Percentiles rank a stretch among this genome's conserved stretches.
These are phyloP conservation scores for Trametes sanguinea DNA, from an alignment of 768 basidiomycete genomes.

Conservation along the genomic window DNA sequence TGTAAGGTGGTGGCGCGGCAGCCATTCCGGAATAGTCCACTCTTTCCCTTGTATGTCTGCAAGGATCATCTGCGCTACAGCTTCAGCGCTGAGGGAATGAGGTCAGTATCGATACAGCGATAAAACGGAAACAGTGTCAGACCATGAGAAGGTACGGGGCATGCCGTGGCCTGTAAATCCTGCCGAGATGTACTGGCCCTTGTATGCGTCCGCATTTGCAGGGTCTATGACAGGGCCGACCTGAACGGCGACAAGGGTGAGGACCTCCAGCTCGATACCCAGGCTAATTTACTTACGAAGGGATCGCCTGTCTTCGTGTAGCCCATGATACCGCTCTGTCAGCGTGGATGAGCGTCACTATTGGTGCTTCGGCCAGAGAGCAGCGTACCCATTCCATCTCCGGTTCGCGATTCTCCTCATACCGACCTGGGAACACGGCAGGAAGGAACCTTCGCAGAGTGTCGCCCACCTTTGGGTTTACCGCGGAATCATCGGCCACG, in stretches of 20 bases:
- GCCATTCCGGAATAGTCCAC: constrained; percentile 62
- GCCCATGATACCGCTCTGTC: constrained; percentile 85
- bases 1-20: constrained; percentile 48
- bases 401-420: constrained; percentile 48
- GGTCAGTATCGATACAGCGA: not conserved
- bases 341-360: not conserved
- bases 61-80: constrained; percentile 57
- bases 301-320: constrained; percentile 64
- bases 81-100: constrained; percentile 56
- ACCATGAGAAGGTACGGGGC: constrained; percentile 77
- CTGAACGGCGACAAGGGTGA: constrained; percentile 35
- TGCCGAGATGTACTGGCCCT: constrained; percentile 71
- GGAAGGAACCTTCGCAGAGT: constrained; percentile 63
- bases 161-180: constrained; percentile 82
- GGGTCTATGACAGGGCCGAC: constrained; percentile 59
- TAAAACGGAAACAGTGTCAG: constrained; percentile 22
- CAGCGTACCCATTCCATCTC: constrained; percentile 80
- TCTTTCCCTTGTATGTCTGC: constrained; percentile 45
- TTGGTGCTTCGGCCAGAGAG: not conserved
- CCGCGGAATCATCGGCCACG: constrained; percentile 56
- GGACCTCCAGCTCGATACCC: no score
- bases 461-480: constrained; percentile 50
- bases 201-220: constrained; percentile 28
- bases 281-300: constrained; percentile 50
- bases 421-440: constrained; percentile 54